A percentile compares a stretch with the other conserved stretches of the same genome.
Evolutionary conservation across 495 filamentous ascomycete species (phyloP).

Genomic region (Neurospora sp.): DNA sequence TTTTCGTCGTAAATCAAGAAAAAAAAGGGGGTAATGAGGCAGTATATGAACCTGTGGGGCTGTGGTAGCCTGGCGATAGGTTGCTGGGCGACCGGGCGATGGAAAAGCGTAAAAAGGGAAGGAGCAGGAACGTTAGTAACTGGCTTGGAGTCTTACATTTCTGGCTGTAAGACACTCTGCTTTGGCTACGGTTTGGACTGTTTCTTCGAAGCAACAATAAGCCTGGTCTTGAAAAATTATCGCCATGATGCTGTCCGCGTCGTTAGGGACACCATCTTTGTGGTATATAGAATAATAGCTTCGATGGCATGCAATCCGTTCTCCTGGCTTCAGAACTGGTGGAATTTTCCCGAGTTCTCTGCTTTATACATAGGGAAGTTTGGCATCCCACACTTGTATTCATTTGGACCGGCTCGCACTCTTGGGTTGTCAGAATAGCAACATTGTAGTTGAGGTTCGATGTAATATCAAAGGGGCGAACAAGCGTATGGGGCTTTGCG

Average conservation of each 20-base stretch:
- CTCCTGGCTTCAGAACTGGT: background rate
- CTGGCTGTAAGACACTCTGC: background rate
- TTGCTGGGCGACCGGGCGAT: background rate
- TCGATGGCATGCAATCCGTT: background rate
- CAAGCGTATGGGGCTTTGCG: background rate
- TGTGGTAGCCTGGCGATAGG: background rate
- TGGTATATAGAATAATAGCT: background rate
- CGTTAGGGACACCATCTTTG: background rate
- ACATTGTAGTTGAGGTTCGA: background rate
- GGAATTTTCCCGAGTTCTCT: background rate
- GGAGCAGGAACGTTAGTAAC: background rate
- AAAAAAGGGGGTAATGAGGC: too few relatives aligned
- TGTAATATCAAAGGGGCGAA: background rate
- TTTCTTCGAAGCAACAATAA: background rate
- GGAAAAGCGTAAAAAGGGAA: background rate
- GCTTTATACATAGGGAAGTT: background rate
- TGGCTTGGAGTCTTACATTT: background rate
- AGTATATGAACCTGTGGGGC: background rate
- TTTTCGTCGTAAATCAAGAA: background rate
- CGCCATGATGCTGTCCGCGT: background rate
- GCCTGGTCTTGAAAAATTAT: background rate
- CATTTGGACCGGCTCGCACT: background rate
- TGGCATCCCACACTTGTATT: background rate
- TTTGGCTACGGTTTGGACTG: background rate
- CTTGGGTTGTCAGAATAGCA: background rate